Percentiles rank a stretch among this genome's conserved stretches.
Conservation (phyloP, 1,139 yeast genomes). For the Suhomyces panamericanus region DNA sequence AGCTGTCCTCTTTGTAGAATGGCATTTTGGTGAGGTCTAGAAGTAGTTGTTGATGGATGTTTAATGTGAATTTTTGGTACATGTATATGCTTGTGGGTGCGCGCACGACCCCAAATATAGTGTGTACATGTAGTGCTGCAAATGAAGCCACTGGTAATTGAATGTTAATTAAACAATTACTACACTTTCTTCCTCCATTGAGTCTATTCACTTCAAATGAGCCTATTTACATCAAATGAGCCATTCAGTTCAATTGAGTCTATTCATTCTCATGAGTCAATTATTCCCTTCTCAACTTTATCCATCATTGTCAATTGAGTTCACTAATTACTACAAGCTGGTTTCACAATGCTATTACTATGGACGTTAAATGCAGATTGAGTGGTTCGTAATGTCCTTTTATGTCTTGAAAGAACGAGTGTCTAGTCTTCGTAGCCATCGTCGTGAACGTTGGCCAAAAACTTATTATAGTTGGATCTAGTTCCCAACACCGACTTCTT, state of each 20-base stretch:
- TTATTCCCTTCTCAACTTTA: too few species aligned
- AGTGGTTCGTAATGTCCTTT: background rate
- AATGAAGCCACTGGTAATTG: too few species aligned
- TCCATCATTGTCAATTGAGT: too few species aligned
- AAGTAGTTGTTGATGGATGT: constrained; percentile 2
- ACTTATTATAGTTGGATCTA: constrained; percentile 39
- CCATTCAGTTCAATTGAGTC: too few species aligned
- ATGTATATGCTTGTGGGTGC: background rate
- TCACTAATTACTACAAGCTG: background rate
- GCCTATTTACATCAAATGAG: too few species aligned
- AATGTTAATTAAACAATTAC: too few species aligned
- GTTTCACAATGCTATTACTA: background rate
- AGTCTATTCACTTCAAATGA: too few species aligned
- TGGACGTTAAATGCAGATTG: background rate
- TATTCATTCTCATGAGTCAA: too few species aligned
- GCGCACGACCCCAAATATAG: constrained; percentile 5
- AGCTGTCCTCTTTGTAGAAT: constrained; percentile 59
- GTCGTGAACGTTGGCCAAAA: constrained; percentile 34
- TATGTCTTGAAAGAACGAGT: background rate
- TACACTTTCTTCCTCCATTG: too few species aligned
- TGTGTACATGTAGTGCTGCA: too few species aligned
- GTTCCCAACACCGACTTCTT: constrained; percentile 44
- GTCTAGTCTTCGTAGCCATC: constrained; percentile 13
- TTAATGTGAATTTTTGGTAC: background rate
- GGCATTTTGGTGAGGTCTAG: constrained; percentile 40